Percentiles rank a stretch among this genome's conserved stretches.
Evolutionary conservation across 1,284 basidiomycete species (phyloP).

Genomic region (Tylopilus sp.): DNA sequence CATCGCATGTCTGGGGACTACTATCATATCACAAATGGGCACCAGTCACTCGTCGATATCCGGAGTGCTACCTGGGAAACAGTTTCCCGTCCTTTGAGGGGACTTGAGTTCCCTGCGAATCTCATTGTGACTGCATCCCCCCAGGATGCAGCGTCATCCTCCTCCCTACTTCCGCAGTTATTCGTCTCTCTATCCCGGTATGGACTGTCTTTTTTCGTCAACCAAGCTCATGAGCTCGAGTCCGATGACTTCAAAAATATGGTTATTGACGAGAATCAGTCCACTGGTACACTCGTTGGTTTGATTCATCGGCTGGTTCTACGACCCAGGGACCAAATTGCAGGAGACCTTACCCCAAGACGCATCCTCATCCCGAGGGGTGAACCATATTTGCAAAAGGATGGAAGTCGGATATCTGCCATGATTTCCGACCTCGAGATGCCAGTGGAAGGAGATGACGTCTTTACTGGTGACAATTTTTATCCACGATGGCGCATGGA

Average conservation of each 20-base stretch:
- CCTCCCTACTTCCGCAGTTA: no score
- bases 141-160: no score
- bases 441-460: no score
- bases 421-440: no score
- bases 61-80: slow-evolving; percentile 29
- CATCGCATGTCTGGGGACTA: not conserved
- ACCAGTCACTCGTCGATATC: slow-evolving; percentile 38
- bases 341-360: slow-evolving; percentile 25
- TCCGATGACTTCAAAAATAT: slow-evolving; percentile 35
- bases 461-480: no score
- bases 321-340: slow-evolving; percentile 27
- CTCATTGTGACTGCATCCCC: not conserved
- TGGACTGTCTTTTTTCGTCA: slow-evolving; percentile 46
- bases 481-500: no score
- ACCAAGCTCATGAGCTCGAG: slow-evolving; percentile 37
- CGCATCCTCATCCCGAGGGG: slow-evolving; percentile 57
- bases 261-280: slow-evolving; percentile 37
- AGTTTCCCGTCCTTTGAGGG: no score
- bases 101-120: no score
- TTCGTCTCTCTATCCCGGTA: slow-evolving; percentile 45
- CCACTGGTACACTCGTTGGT: slow-evolving; percentile 35
- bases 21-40: slow-evolving; percentile 26
- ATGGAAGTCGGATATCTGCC: slow-evolving; percentile 38
- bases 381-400: slow-evolving; percentile 26
- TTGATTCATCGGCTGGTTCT: slow-evolving; percentile 54